Conservation (phyloP, 1,284 basidiomycete genomes). For the Chiua sp. region DNA sequence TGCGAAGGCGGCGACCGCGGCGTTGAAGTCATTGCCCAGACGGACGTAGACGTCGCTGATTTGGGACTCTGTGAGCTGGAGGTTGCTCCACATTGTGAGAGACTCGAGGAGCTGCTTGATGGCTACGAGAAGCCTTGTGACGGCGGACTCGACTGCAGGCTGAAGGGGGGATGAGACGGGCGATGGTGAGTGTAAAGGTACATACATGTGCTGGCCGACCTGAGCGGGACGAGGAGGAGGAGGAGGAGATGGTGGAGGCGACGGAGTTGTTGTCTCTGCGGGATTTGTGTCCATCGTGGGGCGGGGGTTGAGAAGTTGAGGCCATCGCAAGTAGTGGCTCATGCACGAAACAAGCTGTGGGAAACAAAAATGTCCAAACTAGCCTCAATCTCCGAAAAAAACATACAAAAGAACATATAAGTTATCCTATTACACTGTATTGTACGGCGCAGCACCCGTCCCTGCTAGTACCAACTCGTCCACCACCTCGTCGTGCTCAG, state of each 20-base stretch:
- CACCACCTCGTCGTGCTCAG: constrained; percentile 72
- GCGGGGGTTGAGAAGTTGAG: constrained; percentile 10
- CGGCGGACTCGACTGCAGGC: constrained; percentile 89
- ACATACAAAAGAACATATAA: too few species aligned
- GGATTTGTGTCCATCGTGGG: constrained; percentile 45
- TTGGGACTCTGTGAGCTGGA: constrained; percentile 77
- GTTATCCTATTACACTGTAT: background rate
- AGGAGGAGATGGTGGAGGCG: constrained; percentile 43
- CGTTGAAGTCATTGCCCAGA: constrained; percentile 97
- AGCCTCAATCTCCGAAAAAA: too few species aligned
- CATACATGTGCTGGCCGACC: constrained; percentile 36
- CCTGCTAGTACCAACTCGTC: constrained; percentile 71
- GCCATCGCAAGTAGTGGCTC: constrained; percentile 4
- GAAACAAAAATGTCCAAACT: too few species aligned
- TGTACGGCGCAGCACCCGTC: constrained; percentile 45
- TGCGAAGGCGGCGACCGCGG: constrained; percentile 88
- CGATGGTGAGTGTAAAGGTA: background rate
- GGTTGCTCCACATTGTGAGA: constrained; percentile 87
- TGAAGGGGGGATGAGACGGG: constrained; percentile 29
- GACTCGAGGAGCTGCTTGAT: constrained; percentile 95
- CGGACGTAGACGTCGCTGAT: constrained; percentile 98
- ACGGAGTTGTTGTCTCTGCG: constrained; percentile 52
- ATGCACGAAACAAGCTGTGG: background rate
- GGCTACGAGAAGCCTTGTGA: constrained; percentile 92
- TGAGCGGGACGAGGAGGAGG: constrained; percentile 33